Evolutionary conservation across 495 filamentous ascomycete species (phyloP).

Genomic region (Penicillium soppii): DNA sequence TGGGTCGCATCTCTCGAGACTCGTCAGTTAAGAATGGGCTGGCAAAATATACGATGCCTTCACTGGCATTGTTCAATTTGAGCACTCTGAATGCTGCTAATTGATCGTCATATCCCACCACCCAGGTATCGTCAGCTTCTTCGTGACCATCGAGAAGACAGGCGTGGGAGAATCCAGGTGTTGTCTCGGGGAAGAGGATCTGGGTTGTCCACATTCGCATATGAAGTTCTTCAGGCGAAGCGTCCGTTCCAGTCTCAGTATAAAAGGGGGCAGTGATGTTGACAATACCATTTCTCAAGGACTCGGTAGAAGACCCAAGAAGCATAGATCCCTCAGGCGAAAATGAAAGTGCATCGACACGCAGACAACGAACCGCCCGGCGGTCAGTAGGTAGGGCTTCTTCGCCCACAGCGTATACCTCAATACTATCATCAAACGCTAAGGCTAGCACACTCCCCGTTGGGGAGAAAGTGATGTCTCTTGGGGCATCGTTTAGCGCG

Average conservation of each 20-base stretch:
- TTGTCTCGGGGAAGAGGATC: slow-evolving; percentile 79
- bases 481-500: slow-evolving; percentile 70
- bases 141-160: slow-evolving; percentile 66
- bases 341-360: slow-evolving; percentile 76
- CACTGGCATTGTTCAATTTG: slow-evolving; percentile 67
- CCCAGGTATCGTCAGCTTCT: slow-evolving; percentile 74
- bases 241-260: slow-evolving; percentile 41
- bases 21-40: slow-evolving; percentile 52
- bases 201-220: slow-evolving; percentile 86
- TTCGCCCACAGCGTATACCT: slow-evolving; percentile 73
- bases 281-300: slow-evolving; percentile 65
- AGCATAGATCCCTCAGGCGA: slow-evolving; percentile 82
- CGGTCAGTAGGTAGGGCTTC: slow-evolving; percentile 63
- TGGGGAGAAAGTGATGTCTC: slow-evolving; percentile 76
- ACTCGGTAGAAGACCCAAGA: slow-evolving; percentile 72
- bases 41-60: slow-evolving; percentile 80
- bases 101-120: slow-evolving; percentile 74
- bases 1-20: slow-evolving; percentile 51
- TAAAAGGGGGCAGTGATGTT: slow-evolving; percentile 81
- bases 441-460: slow-evolving; percentile 78
- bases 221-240: slow-evolving; percentile 61
- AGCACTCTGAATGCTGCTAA: slow-evolving; percentile 78
- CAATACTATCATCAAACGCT: slow-evolving; percentile 84
- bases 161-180: slow-evolving; percentile 73
- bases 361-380: slow-evolving; percentile 77